Evolutionary conservation across 2,329 filamentous ascomycete species (phyloP).

Genomic region (Teratosphaeriaceae sp.): DNA sequence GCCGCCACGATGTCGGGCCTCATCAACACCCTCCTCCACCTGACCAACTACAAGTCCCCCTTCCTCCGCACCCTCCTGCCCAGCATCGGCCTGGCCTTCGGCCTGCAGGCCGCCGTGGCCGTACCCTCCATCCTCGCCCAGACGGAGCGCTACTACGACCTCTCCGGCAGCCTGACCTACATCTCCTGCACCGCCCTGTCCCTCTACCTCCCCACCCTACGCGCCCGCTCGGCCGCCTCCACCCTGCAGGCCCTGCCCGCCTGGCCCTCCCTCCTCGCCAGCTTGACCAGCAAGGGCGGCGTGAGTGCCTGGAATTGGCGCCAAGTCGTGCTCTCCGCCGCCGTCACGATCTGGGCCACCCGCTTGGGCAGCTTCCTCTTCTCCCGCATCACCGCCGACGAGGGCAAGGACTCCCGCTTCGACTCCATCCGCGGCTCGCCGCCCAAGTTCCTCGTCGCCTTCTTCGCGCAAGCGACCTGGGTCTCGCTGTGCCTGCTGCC

Average conservation of each 20-base stretch:
- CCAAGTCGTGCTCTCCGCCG: constrained; percentile 48
- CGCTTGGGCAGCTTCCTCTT: constrained; percentile 60
- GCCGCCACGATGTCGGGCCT: constrained; percentile 23
- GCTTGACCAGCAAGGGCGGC: constrained; percentile 38
- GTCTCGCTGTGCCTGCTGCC: constrained; percentile 61
- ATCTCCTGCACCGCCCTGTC: constrained; percentile 57
- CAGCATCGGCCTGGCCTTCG: constrained; percentile 55
- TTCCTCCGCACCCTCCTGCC: constrained; percentile 58
- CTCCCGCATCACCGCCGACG: constrained; percentile 49
- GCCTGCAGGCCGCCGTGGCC: constrained; percentile 56
- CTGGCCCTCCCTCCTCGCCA: constrained; percentile 42
- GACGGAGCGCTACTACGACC: constrained; percentile 62
- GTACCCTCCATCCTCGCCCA: constrained; percentile 55
- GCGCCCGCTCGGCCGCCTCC: constrained; percentile 46
- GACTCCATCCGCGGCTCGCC: constrained; percentile 47
- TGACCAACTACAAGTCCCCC: constrained; percentile 56
- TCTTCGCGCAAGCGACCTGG: constrained; percentile 60
- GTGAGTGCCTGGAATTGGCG: constrained; percentile 54
- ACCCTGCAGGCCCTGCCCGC: constrained; percentile 35
- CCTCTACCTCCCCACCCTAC: constrained; percentile 54
- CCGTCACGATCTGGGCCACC: constrained; percentile 56
- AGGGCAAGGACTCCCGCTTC: constrained; percentile 54
- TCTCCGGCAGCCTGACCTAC: constrained; percentile 60
- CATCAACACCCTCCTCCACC: constrained; percentile 47
- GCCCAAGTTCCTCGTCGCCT: constrained; percentile 48